Conservation (phyloP, 2,329 filamentous ascomycete species). For the Mycosphaerella sp. region DNA sequence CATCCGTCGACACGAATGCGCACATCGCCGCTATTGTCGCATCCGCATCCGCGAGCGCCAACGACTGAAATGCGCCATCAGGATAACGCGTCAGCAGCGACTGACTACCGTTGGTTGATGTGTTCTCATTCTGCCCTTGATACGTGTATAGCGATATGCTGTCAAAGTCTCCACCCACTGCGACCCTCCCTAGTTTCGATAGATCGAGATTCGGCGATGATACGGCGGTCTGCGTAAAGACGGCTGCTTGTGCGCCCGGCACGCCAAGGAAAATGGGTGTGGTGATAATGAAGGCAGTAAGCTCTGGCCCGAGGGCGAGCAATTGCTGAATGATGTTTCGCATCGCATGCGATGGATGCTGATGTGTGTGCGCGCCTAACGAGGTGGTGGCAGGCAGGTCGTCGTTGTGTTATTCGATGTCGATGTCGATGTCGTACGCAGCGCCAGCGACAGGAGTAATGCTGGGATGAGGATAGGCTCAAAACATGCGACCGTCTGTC, state of each 20-base stretch:
- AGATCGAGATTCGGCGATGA: constrained; percentile 66
- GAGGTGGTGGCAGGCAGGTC: neutral
- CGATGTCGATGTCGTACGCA: neutral
- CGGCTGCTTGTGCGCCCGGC: constrained; percentile 18
- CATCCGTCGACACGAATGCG: constrained; percentile 61
- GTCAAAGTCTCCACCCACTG: constrained; percentile 81
- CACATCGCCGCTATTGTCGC: constrained; percentile 87
- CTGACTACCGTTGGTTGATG: constrained; percentile 69
- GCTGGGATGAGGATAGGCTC: neutral
- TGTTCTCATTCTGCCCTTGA: constrained; percentile 66
- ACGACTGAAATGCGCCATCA: constrained; percentile 71
- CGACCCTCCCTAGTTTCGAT: constrained; percentile 70
- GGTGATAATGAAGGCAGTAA: constrained; percentile 31
- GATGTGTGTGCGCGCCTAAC: neutral
- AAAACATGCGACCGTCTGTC: neutral
- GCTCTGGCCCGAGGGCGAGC: constrained; percentile 34
- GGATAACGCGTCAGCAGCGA: constrained; percentile 76
- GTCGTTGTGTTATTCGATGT: neutral
- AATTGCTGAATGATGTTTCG: constrained; percentile 30
- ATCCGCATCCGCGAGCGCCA: constrained; percentile 71
- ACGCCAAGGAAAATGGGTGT: constrained; percentile 21
- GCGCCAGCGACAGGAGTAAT: neutral
- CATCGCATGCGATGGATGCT: constrained; percentile 24
- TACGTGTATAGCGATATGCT: constrained; percentile 88
- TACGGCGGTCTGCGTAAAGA: constrained; percentile 41